phyloP scores from a whole-genome alignment of 768 basidiomycete species.

The Kwoniella shandongensis region DNA sequence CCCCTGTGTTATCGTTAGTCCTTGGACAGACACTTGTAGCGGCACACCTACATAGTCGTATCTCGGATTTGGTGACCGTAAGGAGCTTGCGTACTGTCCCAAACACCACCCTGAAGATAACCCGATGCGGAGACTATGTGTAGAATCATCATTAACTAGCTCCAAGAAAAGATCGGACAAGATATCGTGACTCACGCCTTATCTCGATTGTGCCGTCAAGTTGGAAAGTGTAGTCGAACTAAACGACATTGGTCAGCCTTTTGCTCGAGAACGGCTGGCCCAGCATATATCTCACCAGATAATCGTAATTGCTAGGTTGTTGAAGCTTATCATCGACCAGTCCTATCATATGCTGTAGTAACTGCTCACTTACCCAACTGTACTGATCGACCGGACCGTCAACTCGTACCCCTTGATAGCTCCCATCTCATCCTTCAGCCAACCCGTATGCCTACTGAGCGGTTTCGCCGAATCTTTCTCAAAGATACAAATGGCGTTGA shows the following conservation, averaged over 20 bases:
- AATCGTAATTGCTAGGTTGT: constrained; percentile 60
- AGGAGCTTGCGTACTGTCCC: constrained; percentile 58
- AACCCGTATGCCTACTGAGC: constrained; percentile 63
- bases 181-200: constrained; percentile 48
- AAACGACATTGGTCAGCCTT: constrained; percentile 23
- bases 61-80: constrained; percentile 62
- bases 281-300: constrained; percentile 13
- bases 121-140: constrained; percentile 64
- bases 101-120: constrained; percentile 67
- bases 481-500: constrained; percentile 66
- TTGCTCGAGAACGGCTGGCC: background rate
- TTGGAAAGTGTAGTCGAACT: constrained; percentile 68
- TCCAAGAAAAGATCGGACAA: too few species aligned
- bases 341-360: background rate
- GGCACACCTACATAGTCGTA: constrained; percentile 3
- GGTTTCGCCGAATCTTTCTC: constrained; percentile 65
- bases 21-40: background rate
- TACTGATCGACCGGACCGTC: constrained; percentile 62
- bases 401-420: constrained; percentile 63
- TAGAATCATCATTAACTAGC: background rate
- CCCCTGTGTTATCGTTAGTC: constrained; percentile 62
- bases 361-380: constrained; percentile 55
- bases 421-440: constrained; percentile 61
- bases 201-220: constrained; percentile 70
- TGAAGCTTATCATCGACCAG: background rate